These are phyloP conservation scores for Kurtzmaniella quercitrusa DNA, from an alignment of 1,139 yeast genomes.

Conservation along the genomic window DNA sequence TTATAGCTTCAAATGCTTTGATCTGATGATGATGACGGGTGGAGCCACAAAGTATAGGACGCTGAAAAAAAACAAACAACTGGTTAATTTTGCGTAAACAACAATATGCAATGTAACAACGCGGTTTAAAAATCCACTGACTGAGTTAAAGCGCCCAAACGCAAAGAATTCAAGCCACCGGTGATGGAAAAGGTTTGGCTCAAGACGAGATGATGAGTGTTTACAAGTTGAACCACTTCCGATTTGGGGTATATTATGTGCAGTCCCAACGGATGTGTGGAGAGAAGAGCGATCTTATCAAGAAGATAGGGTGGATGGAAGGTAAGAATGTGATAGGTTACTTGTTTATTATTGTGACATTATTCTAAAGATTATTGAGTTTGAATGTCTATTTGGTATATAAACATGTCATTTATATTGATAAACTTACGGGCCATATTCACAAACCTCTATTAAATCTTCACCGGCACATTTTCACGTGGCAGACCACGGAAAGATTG, in stretches of 20 bases:
- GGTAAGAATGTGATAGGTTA: too few species aligned
- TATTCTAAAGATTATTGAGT: too few species aligned
- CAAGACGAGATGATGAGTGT: background rate
- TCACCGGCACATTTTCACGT: background rate
- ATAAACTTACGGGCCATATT: too few species aligned
- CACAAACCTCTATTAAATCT: too few species aligned
- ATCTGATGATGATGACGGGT: too few species aligned
- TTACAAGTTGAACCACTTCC: conserved; percentile 1
- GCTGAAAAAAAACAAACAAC: too few species aligned
- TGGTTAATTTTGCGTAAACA: too few species aligned
- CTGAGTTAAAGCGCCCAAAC: background rate
- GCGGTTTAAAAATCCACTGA: too few species aligned
- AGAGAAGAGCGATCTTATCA: background rate
- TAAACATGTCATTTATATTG: background rate
- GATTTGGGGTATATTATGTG: background rate
- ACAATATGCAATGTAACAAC: too few species aligned
- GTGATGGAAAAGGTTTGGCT: background rate
- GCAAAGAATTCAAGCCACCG: background rate
- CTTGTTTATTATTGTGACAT: too few species aligned
- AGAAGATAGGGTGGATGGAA: background rate
- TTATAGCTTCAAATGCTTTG: background rate
- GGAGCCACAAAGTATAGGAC: too few species aligned
- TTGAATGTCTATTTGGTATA: background rate
- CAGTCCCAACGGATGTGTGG: background rate
- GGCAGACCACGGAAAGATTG: background rate